Percentiles rank a stretch among this genome's conserved stretches.
Evolutionary conservation across 139 green algal species (phyloP).

Genomic region (Raphidocelis subcapitata): DNA sequence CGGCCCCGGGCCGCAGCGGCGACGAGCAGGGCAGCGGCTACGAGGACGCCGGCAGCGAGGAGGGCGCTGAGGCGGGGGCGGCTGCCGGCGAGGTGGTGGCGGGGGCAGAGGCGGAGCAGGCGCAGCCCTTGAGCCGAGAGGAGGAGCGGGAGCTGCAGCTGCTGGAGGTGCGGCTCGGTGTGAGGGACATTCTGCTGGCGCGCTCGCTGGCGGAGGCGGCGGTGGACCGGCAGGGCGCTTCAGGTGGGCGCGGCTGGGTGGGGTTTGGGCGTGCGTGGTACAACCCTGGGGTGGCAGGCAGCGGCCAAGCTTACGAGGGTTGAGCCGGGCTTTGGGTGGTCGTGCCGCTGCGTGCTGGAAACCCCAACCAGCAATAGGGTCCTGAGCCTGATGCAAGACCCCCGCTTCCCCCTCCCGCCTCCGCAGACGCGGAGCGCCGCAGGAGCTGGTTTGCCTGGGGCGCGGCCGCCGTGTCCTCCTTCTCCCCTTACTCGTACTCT

Average conservation of each 20-base stretch:
- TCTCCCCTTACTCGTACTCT: slow-evolving; percentile 30
- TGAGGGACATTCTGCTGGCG: slow-evolving; percentile 46
- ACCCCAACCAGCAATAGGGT: too few relatives aligned
- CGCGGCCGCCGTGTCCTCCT: slow-evolving; percentile 34
- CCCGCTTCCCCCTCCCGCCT: not conserved
- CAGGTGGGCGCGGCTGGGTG: too few relatives aligned
- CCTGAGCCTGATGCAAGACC: too few relatives aligned
- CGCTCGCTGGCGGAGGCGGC: slow-evolving; percentile 40
- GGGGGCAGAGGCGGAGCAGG: not conserved
- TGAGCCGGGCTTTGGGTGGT: too few relatives aligned
- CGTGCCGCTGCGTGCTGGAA: too few relatives aligned
- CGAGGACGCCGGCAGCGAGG: not conserved
- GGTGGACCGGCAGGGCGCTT: slow-evolving; percentile 17
- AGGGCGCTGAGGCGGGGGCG: not conserved
- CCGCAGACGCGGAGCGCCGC: slow-evolving; percentile 15
- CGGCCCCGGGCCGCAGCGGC: too few relatives aligned
- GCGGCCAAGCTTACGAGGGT: too few relatives aligned
- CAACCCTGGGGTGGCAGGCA: too few relatives aligned
- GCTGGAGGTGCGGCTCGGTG: slow-evolving; percentile 43
- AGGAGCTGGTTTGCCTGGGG: slow-evolving; percentile 54
- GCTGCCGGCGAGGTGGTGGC: not conserved
- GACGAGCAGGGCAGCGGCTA: too few relatives aligned
- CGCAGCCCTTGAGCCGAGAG: not conserved
- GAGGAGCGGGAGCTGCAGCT: slow-evolving; percentile 32
- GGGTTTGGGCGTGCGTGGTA: too few relatives aligned